Evolutionary conservation across 2,329 filamentous ascomycete species (phyloP), one percentile per base, ranked within the genome.

Genomic region (Bipolaris bicolor): DNA sequence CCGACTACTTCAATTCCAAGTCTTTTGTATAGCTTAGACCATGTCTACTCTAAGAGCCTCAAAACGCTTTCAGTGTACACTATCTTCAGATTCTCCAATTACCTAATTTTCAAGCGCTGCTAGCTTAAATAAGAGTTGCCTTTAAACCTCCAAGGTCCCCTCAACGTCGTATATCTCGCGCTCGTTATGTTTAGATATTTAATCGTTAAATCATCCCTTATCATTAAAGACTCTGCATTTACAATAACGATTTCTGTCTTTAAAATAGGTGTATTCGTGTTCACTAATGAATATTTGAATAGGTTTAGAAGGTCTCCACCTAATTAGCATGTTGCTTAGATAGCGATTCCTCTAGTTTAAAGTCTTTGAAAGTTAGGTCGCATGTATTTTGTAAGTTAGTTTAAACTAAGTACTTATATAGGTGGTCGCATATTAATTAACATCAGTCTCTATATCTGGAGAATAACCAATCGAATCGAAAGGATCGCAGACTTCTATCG

Each of bases 291-390:
- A 60, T 34, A 40, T 33, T 53, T 15, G 40, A 20, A 49, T 5
- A 60, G 26, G 13, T 40, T 57, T 60, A 36, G 53, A 13, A 10
- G 46, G 33, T 51, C 47, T 55, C 47, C 16, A 53, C 41, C 6
- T 16, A 11, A 59, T 59, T 59, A 40, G 56, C 59, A 40, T 52
- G 46, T 62, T 58, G 58, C 52, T 59, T 62, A 41, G 56, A 49
- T 33, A 62, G 49, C 15, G 58, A 52, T 1, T 52, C 11, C 39
- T 11, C 33, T 11, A 36, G 1, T 36, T 47, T 22, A n/a, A 54
- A 16, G 18, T 16, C 3, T 48, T 54, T 16, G 13, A 31, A 4
- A 26, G 36, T 36, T 36, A 11, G 33, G 33, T 36, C n/a, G 33
- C 33, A 36, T 11, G 33, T 36, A 36, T 36, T 36, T 36, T 15